These are phyloP conservation scores for Acacia concinna DNA, from an alignment of 331 rosid species.

Conservation along the genomic window DNA sequence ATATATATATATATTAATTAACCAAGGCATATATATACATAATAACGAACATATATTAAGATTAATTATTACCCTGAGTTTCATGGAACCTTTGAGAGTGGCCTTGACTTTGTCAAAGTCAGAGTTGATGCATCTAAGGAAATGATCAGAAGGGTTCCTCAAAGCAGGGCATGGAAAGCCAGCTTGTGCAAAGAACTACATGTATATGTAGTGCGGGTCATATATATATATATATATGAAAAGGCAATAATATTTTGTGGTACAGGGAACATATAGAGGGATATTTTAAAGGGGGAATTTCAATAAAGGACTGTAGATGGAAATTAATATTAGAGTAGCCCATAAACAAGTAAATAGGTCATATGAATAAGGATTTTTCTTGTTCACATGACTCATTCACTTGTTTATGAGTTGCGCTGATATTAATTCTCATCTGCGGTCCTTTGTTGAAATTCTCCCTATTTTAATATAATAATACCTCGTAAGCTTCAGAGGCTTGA, in stretches of 20 bases:
- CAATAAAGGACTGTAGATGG: no score
- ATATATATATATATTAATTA: neutral
- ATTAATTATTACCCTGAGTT: conserved; percentile 90
- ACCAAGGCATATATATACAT: no score
- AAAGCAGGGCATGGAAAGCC: conserved; percentile 98
- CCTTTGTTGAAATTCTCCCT: no score
- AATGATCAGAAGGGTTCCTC: conserved; percentile 98
- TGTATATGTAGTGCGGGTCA: neutral
- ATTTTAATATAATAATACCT: conserved; percentile 40
- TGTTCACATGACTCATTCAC: no score
- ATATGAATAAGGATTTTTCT: no score
- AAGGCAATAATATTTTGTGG: neutral
- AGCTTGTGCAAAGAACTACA: conserved; percentile 94
- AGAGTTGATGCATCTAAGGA: conserved; percentile 89
- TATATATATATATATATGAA: conserved; percentile 23
- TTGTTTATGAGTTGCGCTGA: no score
- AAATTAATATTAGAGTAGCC: no score
- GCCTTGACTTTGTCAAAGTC: conserved; percentile 94
- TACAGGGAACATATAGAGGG: no score
- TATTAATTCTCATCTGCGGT: no score
- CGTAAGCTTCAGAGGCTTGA: conserved; percentile 89
- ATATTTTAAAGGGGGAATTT: no score
- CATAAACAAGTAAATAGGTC: no score
- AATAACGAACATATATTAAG: no score
- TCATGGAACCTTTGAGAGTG: conserved; percentile 91